Base-by-base conservation (phyloP, 2,329 filamentous ascomycete species). In the Stagonosporopsis rhizophila region DNA sequence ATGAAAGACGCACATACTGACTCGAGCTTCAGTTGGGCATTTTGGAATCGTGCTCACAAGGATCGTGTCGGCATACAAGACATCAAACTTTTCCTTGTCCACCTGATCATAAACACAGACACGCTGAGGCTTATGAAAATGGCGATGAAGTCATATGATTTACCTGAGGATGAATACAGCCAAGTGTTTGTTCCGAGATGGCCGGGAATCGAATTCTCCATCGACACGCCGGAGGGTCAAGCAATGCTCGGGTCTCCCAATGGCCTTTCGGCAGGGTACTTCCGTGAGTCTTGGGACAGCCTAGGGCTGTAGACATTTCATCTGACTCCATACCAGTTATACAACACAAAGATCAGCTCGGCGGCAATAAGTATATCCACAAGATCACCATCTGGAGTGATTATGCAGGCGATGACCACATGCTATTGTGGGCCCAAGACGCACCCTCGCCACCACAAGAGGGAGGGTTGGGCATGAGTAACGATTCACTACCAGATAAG, bases 181-280 rank as follows among this genome's bases (percentile, higher is more conserved):
- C 22, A 30, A 4, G 25, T 8, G 2, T 11, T 7, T n/a, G 22
- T 51, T 27, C 47, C 46, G 4, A 46, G 30, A n/a, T 57, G 54
- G 38, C 48, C 54, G 9, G 44, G 54, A 20, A 15, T 57, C 2
- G 39, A 40, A 1, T 49, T 57, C 19, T 7, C 15, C 6, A 52
- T 52, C 5, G 32, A 44, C 2, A 40, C 48, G 1, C 23, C 42
- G 1, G 48, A 52, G 15, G 54, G 48, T 4, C 53, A 56, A 45
- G 61, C 58, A 3, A 57, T 66, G 12, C 34, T 66, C 2, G 58
- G 54, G 1, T 56, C 59, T 6, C 59, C 56, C 0, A 59, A 61
- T 9, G 56, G 56, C 2, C 7, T 56, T 6, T 45, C 32, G 20
- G 49, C 32, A 17, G 56, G 48, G 2, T 57, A 52, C 20, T 51